Conservation (phyloP, 495 filamentous ascomycete species). For the Delitschia confertaspora region DNA sequence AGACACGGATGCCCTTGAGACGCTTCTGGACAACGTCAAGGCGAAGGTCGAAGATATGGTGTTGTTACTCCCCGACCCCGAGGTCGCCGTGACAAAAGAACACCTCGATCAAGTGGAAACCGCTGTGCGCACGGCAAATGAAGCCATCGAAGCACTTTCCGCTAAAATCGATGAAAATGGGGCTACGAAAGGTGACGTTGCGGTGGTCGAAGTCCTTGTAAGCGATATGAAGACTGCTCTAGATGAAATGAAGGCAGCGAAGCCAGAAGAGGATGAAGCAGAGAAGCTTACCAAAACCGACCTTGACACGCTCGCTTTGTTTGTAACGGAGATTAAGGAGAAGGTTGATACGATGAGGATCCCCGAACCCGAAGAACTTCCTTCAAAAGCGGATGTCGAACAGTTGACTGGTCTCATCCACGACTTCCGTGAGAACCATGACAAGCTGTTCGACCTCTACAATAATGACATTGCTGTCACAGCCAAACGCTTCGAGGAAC, state of each 20-base stretch:
- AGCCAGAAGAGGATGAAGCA: slow-evolving; percentile 46
- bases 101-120: slow-evolving; percentile 67
- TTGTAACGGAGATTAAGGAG: slow-evolving; percentile 71
- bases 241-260: slow-evolving; percentile 62
- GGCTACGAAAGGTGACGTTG: slow-evolving; percentile 54
- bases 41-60: slow-evolving; percentile 71
- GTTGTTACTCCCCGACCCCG: slow-evolving; percentile 53
- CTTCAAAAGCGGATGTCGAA: slow-evolving; percentile 52
- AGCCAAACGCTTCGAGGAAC: slow-evolving; percentile 71
- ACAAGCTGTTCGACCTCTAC: slow-evolving; percentile 49
- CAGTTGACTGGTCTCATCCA: slow-evolving; percentile 59
- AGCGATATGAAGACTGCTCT: slow-evolving; percentile 64
- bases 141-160: slow-evolving; percentile 52
- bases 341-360: slow-evolving; percentile 62
- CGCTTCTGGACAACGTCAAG: slow-evolving; percentile 75
- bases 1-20: slow-evolving; percentile 82
- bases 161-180: slow-evolving; percentile 35
- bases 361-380: slow-evolving; percentile 55
- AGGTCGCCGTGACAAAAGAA: slow-evolving; percentile 58
- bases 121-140: slow-evolving; percentile 60
- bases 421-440: slow-evolving; percentile 48
- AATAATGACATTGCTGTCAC: slow-evolving; percentile 61
- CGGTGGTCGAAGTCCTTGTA: slow-evolving; percentile 62
- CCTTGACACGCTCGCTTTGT: slow-evolving; percentile 64
- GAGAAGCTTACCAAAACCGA: slow-evolving; percentile 70